Percentiles rank a stretch among this genome's conserved stretches.
These are phyloP conservation scores for Phlyctochytrium planicorne DNA, from an alignment of 192 early-diverging fungal species.

Conservation along the genomic window DNA sequence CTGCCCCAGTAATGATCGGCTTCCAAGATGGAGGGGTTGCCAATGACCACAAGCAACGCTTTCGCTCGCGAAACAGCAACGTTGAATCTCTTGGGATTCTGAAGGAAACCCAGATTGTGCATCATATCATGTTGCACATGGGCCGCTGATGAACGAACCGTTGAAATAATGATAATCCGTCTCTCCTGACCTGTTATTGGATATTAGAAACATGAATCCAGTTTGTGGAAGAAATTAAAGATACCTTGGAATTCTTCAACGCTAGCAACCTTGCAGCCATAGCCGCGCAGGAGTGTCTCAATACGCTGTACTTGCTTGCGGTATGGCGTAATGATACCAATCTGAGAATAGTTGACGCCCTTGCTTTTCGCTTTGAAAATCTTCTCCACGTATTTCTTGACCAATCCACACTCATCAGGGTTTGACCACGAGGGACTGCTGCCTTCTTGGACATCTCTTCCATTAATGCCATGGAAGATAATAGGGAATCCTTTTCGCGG, in stretches of 20 bases:
- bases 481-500: conserved; percentile 21
- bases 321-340: conserved; percentile 41
- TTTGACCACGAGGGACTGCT: conserved; percentile 30
- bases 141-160: conserved; percentile 24
- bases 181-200: conserved; percentile 24
- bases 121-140: conserved; percentile 26
- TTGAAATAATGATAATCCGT: conserved; percentile 29
- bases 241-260: conserved; percentile 42
- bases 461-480: conserved; percentile 26
- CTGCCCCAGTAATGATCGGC: conserved; percentile 25
- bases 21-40: conserved; percentile 25
- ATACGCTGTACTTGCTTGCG: conserved; percentile 34
- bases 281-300: conserved; percentile 22
- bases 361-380: conserved; percentile 3
- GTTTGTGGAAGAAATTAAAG: neutral
- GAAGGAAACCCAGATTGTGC: conserved; percentile 34
- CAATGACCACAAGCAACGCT: conserved; percentile 38
- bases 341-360: conserved; percentile 19
- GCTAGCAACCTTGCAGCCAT: conserved; percentile 22
- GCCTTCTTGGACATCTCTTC: conserved; percentile 28
- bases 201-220: neutral
- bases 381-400: conserved; percentile 12
- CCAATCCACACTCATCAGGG: conserved; percentile 18
- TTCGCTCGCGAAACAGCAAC: conserved; percentile 47
- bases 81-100: conserved; percentile 48